These are phyloP conservation scores for Marasmius tenuissimus DNA, from an alignment of 1,284 basidiomycete genomes.

Conservation along the genomic window DNA sequence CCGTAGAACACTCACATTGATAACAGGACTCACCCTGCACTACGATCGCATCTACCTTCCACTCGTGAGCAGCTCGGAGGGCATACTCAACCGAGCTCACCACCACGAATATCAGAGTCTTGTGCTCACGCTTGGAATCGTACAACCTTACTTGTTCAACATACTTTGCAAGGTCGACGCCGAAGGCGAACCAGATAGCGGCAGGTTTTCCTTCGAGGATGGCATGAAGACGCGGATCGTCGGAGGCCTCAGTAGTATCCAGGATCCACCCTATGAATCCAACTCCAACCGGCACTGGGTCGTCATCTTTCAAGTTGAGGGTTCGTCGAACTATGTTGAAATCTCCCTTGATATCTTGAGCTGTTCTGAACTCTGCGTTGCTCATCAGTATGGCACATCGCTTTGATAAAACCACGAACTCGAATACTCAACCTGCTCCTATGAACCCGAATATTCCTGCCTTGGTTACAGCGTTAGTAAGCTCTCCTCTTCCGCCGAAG, in stretches of 20 bases:
- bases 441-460: constrained; percentile 28
- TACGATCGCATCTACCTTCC: constrained; percentile 26
- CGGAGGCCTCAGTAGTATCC: constrained; percentile 6
- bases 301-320: background rate
- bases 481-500: constrained; percentile 18
- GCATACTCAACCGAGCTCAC: constrained; percentile 24
- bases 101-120: constrained; percentile 23
- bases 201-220: constrained; percentile 9
- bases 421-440: constrained; percentile 21
- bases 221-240: constrained; percentile 9
- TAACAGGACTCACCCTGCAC: constrained; percentile 23
- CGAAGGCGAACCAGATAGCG: constrained; percentile 18
- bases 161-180: constrained; percentile 14
- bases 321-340: background rate
- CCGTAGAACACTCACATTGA: too few relatives aligned
- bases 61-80: constrained; percentile 17
- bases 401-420: background rate
- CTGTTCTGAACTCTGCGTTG: background rate
- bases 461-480: constrained; percentile 23
- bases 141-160: constrained; percentile 12
- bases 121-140: constrained; percentile 15
- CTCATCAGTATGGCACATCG: background rate
- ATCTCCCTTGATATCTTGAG: background rate
- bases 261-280: constrained; percentile 17
- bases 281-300: constrained; percentile 11